Base-by-base conservation (phyloP, 2,329 filamentous ascomycete species). In the Fusarium devonianum region DNA sequence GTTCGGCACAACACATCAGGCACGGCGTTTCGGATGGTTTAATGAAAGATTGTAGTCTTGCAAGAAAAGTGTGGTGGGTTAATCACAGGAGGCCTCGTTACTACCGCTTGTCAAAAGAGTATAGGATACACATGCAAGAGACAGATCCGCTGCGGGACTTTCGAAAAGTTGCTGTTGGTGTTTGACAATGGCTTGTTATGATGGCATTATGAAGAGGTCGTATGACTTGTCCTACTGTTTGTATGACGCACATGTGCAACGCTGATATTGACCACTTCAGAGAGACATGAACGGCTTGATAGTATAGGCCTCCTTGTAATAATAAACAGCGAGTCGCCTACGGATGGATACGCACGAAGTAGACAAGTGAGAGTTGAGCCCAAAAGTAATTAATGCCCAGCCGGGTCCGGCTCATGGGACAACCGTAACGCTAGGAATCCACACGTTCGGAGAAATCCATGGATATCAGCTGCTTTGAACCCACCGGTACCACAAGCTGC, bases 1-100 rank as follows among this genome's bases (percentile, higher is more conserved):
- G 40, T 49, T 50, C 40, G 49, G 44, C 40, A 60, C 57, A 51
- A 46, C 54, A 53, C 57, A 60, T 60, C 11, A 40, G 36, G 57
- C 53, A 47, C 18, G 57, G 57, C 56, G 57, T 60, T 59, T 50
- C 32, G 49, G 44, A 29, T 47, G 18, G 29, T 44, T 43, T 49
- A 23, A 23, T 36, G 39, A 59, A n/a, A n/a, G 39, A 59, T 35
- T 57, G 56, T 28, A 33, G 38, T 36, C 39, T 35, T 33, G 39
- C 21, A 21, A 13, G 39, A 9, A 18, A n/a, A n/a, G n/a, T n/a
- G n/a, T n/a, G n/a, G n/a, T n/a, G n/a, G n/a, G 13, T 14, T 6
- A 35, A 14, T 18, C 26, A 29, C 32, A 41, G 44, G 39, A 33
- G 56, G 53, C 38, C 43, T 47, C 29, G 34, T 47, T 35, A 38